These are phyloP conservation scores for Tephrocybe sp. DNA, from an alignment of 768 basidiomycete genomes.

Conservation along the genomic window DNA sequence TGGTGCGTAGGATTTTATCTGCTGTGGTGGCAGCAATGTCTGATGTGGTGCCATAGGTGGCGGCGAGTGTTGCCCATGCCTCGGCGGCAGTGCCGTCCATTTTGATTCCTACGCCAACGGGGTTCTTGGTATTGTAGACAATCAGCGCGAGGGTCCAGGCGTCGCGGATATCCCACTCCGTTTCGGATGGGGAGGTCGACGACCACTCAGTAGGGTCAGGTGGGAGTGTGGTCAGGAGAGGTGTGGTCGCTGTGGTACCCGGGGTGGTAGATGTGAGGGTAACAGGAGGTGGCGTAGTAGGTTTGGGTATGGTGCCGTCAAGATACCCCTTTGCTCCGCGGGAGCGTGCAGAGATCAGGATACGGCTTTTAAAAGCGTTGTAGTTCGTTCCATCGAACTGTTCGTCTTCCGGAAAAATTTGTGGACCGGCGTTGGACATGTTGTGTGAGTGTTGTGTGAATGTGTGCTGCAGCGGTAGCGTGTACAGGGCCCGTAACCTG, in stretches of 20 bases:
- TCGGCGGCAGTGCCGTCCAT: slow-evolving; percentile 20
- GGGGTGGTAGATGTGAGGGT: too few relatives aligned
- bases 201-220: slow-evolving; percentile 9
- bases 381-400: slow-evolving; percentile 22
- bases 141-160: slow-evolving; percentile 16
- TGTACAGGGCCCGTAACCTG: too few relatives aligned
- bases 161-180: slow-evolving; percentile 21
- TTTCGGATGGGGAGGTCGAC: slow-evolving; percentile 12
- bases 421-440: slow-evolving; percentile 8
- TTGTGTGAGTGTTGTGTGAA: not conserved
- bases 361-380: slow-evolving; percentile 11
- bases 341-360: slow-evolving; percentile 10
- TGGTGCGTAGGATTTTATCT: slow-evolving; percentile 4
- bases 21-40: slow-evolving; percentile 11
- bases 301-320: slow-evolving; percentile 17
- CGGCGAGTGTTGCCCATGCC: slow-evolving; percentile 19
- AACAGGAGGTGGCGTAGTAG: too few relatives aligned
- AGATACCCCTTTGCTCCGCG: slow-evolving; percentile 20
- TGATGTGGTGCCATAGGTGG: slow-evolving; percentile 10
- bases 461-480: too few relatives aligned
- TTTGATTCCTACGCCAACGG: slow-evolving; percentile 20
- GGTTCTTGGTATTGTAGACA: slow-evolving; percentile 22
- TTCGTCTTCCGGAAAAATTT: slow-evolving; percentile 17
- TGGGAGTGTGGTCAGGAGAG: too few relatives aligned
- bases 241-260: too few relatives aligned